Percentiles rank a stretch among this genome's conserved stretches.
Evolutionary conservation across 2,329 filamentous ascomycete genomes (phyloP).

Genomic region (Colletotrichum acutatum): DNA sequence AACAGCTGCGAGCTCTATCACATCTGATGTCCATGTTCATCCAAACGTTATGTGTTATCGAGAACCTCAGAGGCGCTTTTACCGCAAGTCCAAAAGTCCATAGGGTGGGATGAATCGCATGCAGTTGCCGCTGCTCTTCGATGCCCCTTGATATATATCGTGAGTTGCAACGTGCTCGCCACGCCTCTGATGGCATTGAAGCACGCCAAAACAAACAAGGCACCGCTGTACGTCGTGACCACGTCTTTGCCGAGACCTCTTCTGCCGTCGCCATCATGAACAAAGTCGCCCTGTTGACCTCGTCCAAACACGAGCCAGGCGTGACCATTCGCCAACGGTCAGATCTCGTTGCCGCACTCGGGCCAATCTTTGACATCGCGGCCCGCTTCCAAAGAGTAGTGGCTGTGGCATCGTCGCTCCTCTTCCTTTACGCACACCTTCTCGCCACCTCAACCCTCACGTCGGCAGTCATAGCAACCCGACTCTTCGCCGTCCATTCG

Average conservation of each 20-base stretch:
- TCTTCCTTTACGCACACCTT: slow-evolving; percentile 46
- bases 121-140: slow-evolving; percentile 11
- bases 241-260: slow-evolving; percentile 30
- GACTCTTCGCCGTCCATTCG: slow-evolving; percentile 43
- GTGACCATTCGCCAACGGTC: slow-evolving; percentile 44
- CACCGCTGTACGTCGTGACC: slow-evolving; percentile 23
- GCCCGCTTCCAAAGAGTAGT: slow-evolving; percentile 49
- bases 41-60: background rate
- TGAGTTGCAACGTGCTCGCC: background rate
- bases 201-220: background rate
- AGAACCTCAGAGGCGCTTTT: slow-evolving; percentile 4
- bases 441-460: slow-evolving; percentile 43
- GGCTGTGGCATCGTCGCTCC: slow-evolving; percentile 43
- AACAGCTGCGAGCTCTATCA: background rate
- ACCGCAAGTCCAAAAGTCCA: background rate
- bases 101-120: slow-evolving; percentile 2
- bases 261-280: slow-evolving; percentile 44
- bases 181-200: background rate
- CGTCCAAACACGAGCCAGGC: slow-evolving; percentile 48
- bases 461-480: slow-evolving; percentile 43
- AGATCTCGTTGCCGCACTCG: slow-evolving; percentile 45
- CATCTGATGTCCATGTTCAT: background rate
- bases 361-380: slow-evolving; percentile 47
- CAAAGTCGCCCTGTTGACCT: slow-evolving; percentile 51
- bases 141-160: slow-evolving; percentile 31